Conservation (phyloP, 805 yeast species). For the Wickerhamiella azyma region DNA sequence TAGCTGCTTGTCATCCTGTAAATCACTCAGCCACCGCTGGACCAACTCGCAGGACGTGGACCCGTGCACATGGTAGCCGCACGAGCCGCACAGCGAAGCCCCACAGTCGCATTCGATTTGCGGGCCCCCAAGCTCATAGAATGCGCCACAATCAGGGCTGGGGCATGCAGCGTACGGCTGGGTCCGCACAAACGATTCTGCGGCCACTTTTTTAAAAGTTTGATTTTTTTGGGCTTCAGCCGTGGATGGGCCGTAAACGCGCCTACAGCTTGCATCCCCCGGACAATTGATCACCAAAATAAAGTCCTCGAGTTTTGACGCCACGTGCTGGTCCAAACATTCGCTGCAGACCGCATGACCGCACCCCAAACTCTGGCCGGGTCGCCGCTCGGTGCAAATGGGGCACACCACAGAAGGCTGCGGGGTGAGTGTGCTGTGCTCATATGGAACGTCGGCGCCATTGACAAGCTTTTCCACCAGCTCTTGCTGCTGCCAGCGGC, state of each 20-base stretch:
- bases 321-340: slow-evolving; percentile 55
- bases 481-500: slow-evolving; percentile 1
- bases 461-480: neutral
- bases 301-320: slow-evolving; percentile 28
- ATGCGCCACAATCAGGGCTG: slow-evolving; percentile 57
- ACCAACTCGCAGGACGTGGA: slow-evolving; percentile 74
- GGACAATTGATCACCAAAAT: slow-evolving; percentile 41
- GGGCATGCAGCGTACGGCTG: slow-evolving; percentile 39
- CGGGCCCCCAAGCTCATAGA: slow-evolving; percentile 33
- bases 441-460: neutral
- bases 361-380: slow-evolving; percentile 39
- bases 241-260: neutral
- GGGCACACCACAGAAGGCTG: neutral
- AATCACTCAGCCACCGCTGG: slow-evolving; percentile 59
- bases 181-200: neutral
- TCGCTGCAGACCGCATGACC: slow-evolving; percentile 53
- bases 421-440: neutral
- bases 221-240: neutral
- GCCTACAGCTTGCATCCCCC: slow-evolving; percentile 36
- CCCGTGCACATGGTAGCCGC: slow-evolving; percentile 61
- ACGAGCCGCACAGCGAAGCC: slow-evolving; percentile 67
- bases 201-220: neutral
- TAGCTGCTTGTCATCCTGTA: slow-evolving; percentile 79
- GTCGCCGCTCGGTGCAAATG: slow-evolving; percentile 1
- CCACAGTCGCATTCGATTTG: slow-evolving; percentile 47